Evolutionary conservation across 2,329 filamentous ascomycete species (phyloP), one percentile per base, ranked within the genome.

Genomic region (Botryotinia convoluta): DNA sequence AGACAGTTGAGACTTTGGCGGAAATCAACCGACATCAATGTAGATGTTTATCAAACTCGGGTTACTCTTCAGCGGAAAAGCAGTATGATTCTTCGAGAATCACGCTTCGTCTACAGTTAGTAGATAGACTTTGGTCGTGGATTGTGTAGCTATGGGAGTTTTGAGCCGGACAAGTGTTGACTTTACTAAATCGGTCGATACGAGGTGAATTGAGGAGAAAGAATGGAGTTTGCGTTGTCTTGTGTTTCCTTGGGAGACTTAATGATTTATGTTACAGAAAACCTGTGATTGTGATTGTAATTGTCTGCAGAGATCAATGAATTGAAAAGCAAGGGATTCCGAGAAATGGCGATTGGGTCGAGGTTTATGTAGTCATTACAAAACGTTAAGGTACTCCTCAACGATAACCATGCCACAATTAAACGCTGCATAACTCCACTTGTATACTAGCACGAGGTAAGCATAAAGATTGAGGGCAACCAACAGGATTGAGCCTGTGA

Each of bases 21-120:
- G 81, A 85, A 81, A 83, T 87, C 86, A 87, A 87, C 86, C 86
- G 86, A 88, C 86, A 88, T 88, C 86, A 87, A 87, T 79, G 76
- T 81, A 72, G 77, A 78, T 77, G 69, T 78, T 76, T 68, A 42
- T 45, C 60, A 71, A 71, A 62, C 63, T 73, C 71, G 59, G 67
- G 32, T 42, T 68, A 67, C 20, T 68, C 22, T 59, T 72, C 45
- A 67, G 37, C 26, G 44, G 42, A 48, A 35, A 37, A 22, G 12
- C 18, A 37, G 4, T 29, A 61, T 71, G 51, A 45, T 44, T 45
- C 32, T 54, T 44, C 8, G n/a, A 72, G 44, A 59, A 60, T 60
- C 51, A 60, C 62, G 51, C 39, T 72, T 44, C 71, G 42, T 18
- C 54, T 54, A 44, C 32, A 42, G 42, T 57, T 4, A 7, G 35